Evolutionary conservation across 2,329 filamentous ascomycete species (phyloP), one percentile per base, ranked within the genome.

Genomic region (Rhexocercosporidium sp.): DNA sequence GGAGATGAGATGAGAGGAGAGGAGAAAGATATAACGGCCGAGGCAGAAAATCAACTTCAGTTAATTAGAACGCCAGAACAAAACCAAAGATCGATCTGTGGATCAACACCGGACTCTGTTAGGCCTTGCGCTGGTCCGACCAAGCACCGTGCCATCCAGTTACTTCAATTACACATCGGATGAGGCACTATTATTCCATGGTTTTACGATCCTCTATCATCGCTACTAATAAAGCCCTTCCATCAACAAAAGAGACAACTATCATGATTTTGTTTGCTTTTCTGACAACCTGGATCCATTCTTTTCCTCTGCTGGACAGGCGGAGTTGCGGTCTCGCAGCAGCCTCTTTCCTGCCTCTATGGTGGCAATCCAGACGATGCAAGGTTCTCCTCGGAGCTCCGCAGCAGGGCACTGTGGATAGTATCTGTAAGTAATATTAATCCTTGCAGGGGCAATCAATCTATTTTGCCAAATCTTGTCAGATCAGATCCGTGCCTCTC

Each of bases 371-470:
- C 20, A 51, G 44, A 44, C n/a, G n/a, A 44, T 61, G 25, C 34
- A 49, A 65, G 56, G 46, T 65, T n/a, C 64, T 61, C 64, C 56
- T 59, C 51, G 62, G 62, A 64, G 20, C 44, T 64, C 16, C 41
- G 22, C 46, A 44, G 59, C 34, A 54, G 59, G 59, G n/a, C 46
- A 62, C 18, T 39, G 20, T 47, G 44, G 20, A 47, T 22, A n/a
- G n/a, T n/a, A n/a, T n/a, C n/a, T n/a, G n/a, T n/a, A n/a, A n/a
- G n/a, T n/a, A n/a, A n/a, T n/a, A n/a, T n/a, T n/a, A n/a, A n/a
- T n/a, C n/a, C n/a, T n/a, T n/a, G n/a, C n/a, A n/a, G n/a, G n/a
- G n/a, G n/a, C n/a, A n/a, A n/a, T n/a, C n/a, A n/a, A n/a, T n/a
- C n/a, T n/a, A n/a, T n/a, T 51, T 51, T 51, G 47, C 49, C 27